These are phyloP conservation scores for Ganoderma sinense DNA, from an alignment of 1,284 basidiomycete genomes.

Conservation along the genomic window DNA sequence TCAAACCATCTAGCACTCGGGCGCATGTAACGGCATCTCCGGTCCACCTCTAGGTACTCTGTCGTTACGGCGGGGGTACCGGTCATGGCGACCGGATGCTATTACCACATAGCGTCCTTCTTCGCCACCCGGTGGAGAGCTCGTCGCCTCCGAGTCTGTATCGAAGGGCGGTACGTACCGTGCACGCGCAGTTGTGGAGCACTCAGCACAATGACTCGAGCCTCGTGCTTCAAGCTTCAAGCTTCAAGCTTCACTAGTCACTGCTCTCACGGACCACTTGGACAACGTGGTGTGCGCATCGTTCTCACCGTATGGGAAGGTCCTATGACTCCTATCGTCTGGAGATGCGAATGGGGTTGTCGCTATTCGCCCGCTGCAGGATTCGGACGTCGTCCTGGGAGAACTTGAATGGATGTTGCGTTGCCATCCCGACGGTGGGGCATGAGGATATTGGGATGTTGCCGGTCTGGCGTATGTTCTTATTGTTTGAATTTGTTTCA, in stretches of 20 bases:
- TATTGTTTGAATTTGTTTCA: too few species aligned
- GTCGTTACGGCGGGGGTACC: neutral
- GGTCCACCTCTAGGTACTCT: neutral
- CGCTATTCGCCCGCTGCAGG: neutral
- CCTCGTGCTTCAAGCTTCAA: too few species aligned
- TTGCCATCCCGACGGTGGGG: too few species aligned
- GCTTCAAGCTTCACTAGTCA: too few species aligned
- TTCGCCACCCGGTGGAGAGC: neutral
- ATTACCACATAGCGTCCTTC: neutral
- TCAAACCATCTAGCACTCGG: neutral
- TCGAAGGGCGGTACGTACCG: neutral
- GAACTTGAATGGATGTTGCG: neutral
- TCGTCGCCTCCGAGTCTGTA: neutral
- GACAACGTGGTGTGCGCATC: neutral
- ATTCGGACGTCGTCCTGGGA: neutral
- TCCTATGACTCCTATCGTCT: neutral
- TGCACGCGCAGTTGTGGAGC: neutral
- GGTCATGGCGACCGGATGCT: neutral
- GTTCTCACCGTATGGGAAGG: neutral
- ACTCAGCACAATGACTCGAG: neutral
- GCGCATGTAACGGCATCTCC: neutral
- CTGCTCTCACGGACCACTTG: neutral
- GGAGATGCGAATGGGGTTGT: neutral
- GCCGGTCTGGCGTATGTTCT: too few species aligned
- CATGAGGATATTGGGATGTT: too few species aligned